Conservation (phyloP, 805 yeast species). For the Teunomyces kruisii region DNA sequence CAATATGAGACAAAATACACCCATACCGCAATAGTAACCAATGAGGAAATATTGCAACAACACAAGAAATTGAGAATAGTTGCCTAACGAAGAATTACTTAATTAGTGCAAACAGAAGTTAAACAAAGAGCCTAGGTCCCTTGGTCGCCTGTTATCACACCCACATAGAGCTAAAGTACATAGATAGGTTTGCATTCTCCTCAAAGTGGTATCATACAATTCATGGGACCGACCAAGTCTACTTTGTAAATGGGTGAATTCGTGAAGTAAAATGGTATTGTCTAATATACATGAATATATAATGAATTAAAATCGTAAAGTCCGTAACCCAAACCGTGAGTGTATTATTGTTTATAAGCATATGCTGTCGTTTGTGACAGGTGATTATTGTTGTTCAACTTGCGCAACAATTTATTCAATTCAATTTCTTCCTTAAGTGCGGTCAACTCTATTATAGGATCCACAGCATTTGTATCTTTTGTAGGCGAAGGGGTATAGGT, state of each 20-base stretch:
- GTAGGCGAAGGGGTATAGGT: conserved; percentile 7
- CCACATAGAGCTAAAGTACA: no score
- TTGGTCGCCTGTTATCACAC: no score
- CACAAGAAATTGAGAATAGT: neutral
- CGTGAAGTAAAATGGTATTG: conserved; percentile 1
- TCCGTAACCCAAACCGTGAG: neutral
- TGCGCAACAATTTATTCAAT: conserved; percentile 22
- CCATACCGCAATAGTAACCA: neutral
- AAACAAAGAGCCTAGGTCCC: no score
- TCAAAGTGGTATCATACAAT: no score
- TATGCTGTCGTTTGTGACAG: conserved; percentile 1
- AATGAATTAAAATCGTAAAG: conserved; percentile 3
- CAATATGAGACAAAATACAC: neutral
- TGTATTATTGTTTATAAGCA: neutral
- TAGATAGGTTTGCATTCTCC: no score
- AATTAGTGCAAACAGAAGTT: no score
- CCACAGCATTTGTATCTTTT: conserved; percentile 14
- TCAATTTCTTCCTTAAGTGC: conserved; percentile 36
- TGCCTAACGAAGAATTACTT: neutral
- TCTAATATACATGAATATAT: conserved; percentile 5
- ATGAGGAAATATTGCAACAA: neutral
- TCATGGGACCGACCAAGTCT: no score
- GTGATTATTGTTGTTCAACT: conserved; percentile 9
- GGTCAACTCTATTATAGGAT: conserved; percentile 35
- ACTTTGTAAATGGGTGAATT: no score